phyloP scores from a whole-genome alignment of 495 filamentous ascomycete species.

The Aspergillus carlsbadensis region DNA sequence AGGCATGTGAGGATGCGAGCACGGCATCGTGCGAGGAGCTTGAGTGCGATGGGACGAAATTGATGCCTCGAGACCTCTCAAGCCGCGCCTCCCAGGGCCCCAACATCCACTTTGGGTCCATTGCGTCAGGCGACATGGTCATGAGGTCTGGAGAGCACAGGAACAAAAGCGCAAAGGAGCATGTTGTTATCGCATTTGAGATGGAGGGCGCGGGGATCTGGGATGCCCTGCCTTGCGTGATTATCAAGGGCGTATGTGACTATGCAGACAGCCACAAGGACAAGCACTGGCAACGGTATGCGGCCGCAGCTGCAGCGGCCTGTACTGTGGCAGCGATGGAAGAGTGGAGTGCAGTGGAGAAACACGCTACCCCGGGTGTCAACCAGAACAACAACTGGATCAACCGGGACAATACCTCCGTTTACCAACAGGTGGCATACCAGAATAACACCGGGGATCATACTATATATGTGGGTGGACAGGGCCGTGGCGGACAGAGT shows the following conservation, averaged over 20 bases:
- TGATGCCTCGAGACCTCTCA: not conserved
- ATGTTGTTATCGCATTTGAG: constrained; percentile 39
- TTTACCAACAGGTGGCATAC: too few species aligned
- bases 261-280: constrained; percentile 43
- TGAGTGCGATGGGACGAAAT: not conserved
- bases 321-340: too few species aligned
- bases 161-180: constrained; percentile 15
- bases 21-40: not conserved
- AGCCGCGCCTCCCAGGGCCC: not conserved
- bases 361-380: too few species aligned
- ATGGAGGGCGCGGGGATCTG: constrained; percentile 43
- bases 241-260: constrained; percentile 40
- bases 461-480: too few species aligned
- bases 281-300: constrained; percentile 33
- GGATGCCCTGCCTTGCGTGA: constrained; percentile 31
- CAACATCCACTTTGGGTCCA: constrained; percentile 21
- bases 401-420: too few species aligned
- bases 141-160: constrained; percentile 31
- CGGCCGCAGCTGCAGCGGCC: constrained; percentile 33
- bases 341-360: too few species aligned
- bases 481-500: too few species aligned
- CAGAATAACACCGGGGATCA: too few species aligned
- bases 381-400: too few species aligned
- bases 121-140: constrained; percentile 31
- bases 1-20: not conserved